These are phyloP conservation scores for Lolium perenne DNA, from an alignment of 176 grass and related monocot species.

Conservation along the genomic window DNA sequence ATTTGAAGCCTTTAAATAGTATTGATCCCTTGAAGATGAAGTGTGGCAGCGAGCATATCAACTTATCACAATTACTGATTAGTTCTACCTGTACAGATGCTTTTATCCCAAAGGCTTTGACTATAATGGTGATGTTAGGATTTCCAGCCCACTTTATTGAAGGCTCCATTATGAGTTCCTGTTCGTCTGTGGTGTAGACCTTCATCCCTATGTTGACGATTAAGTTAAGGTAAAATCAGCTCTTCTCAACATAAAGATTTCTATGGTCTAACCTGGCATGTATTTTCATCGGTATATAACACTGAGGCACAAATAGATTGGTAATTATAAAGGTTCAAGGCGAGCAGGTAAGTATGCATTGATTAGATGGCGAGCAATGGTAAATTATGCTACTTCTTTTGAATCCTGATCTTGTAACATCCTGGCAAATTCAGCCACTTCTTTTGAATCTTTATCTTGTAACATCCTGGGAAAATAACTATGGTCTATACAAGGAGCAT, in stretches of 20 bases:
- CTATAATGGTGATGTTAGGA: constrained; percentile 80
- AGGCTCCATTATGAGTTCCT: constrained; percentile 87
- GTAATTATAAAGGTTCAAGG: neutral
- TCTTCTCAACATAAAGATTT: constrained; percentile 11
- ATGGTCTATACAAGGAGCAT: no score
- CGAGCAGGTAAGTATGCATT: neutral
- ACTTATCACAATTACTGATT: constrained; percentile 32
- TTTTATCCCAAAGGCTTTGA: constrained; percentile 83
- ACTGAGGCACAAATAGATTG: neutral
- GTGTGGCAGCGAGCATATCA: neutral
- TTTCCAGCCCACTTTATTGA: constrained; percentile 87
- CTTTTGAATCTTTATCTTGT: no score
- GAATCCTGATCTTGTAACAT: neutral
- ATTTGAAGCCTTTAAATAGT: constrained; percentile 33
- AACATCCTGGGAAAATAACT: neutral
- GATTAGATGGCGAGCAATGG: neutral
- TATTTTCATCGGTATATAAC: neutral
- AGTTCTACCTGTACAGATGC: constrained; percentile 65
- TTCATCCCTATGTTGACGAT: constrained; percentile 70
- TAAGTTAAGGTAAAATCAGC: constrained; percentile 9
- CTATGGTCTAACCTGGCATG: neutral
- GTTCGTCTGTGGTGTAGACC: constrained; percentile 79
- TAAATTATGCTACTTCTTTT: neutral
- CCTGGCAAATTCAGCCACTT: neutral
- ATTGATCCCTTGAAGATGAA: constrained; percentile 8